These are phyloP conservation scores for Coniosporium apollinis DNA, from an alignment of 495 filamentous ascomycete genomes.

Conservation along the genomic window DNA sequence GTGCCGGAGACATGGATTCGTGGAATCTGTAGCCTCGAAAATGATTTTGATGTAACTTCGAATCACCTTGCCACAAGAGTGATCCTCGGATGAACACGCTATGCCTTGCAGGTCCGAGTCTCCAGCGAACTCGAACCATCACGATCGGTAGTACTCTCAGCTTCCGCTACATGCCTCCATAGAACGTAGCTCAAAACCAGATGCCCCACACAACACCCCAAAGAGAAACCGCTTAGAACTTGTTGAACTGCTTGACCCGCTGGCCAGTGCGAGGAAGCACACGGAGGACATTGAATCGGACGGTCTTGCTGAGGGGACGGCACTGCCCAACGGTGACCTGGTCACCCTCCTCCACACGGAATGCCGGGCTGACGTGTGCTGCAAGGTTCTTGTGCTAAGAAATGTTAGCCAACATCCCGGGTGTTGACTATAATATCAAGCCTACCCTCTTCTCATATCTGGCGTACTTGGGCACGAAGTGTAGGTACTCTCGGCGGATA, in stretches of 20 bases:
- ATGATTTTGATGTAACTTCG: too few relatives aligned
- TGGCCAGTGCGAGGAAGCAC: constrained; percentile 94
- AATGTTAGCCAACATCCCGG: too few relatives aligned
- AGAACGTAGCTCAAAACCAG: too few relatives aligned
- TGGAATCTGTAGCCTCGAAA: too few relatives aligned
- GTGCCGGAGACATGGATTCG: too few relatives aligned
- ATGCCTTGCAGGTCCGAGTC: too few relatives aligned
- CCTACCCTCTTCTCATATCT: constrained; percentile 99
- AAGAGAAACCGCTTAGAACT: constrained; percentile 52
- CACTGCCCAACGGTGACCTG: constrained; percentile 98
- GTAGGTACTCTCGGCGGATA: constrained; percentile 99
- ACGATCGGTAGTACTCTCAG: too few relatives aligned
- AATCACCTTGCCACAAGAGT: too few relatives aligned
- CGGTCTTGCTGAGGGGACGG: constrained; percentile 95
- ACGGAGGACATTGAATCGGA: constrained; percentile 98
- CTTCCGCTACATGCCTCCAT: too few relatives aligned
- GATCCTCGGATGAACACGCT: too few relatives aligned
- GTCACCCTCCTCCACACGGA: constrained; percentile 99
- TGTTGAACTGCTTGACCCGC: constrained; percentile 89
- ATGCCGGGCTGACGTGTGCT: constrained; percentile 95
- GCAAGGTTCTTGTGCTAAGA: constrained; percentile 99
- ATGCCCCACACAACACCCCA: neutral
- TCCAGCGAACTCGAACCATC: too few relatives aligned
- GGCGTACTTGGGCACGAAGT: constrained; percentile 97
- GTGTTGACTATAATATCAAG: too few relatives aligned